Evolutionary conservation across 202 grass and related monocot genomes (phyloP).

Genomic region (Musa balbisiana): DNA sequence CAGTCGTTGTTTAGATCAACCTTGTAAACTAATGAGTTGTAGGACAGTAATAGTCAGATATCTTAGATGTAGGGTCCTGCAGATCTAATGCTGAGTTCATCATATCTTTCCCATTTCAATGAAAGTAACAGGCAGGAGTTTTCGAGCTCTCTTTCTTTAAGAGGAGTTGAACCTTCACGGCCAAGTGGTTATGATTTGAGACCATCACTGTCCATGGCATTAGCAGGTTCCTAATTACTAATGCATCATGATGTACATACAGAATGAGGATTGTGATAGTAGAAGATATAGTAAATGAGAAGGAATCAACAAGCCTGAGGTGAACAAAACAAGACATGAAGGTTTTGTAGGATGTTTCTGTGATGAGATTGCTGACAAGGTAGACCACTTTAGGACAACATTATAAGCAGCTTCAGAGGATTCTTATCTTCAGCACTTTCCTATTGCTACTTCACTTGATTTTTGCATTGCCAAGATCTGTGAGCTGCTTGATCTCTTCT

Average conservation of each 20-base stretch:
- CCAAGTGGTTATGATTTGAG: neutral
- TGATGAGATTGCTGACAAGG: too few species aligned
- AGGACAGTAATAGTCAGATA: constrained; percentile 33
- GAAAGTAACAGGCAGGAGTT: constrained; percentile 25
- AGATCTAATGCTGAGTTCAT: constrained; percentile 66
- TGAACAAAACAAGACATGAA: too few species aligned
- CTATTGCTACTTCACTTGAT: too few species aligned
- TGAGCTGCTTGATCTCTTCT: too few species aligned
- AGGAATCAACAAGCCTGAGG: neutral
- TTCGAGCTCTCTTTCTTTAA: neutral
- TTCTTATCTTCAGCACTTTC: too few species aligned
- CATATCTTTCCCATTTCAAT: constrained; percentile 37
- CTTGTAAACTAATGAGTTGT: constrained; percentile 7
- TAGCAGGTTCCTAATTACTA: neutral
- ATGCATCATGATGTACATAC: neutral
- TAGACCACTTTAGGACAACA: too few species aligned
- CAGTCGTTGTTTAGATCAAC: too few species aligned
- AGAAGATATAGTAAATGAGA: neutral
- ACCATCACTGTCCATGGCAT: neutral
- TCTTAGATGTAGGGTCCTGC: constrained; percentile 30
- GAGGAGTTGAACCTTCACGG: neutral
- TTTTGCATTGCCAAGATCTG: too few species aligned
- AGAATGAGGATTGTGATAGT: neutral
- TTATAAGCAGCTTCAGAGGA: too few species aligned
- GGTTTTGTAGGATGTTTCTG: too few species aligned